Conservation (phyloP, 31 red algal species). For the Porphyra umbilicalis region DNA sequence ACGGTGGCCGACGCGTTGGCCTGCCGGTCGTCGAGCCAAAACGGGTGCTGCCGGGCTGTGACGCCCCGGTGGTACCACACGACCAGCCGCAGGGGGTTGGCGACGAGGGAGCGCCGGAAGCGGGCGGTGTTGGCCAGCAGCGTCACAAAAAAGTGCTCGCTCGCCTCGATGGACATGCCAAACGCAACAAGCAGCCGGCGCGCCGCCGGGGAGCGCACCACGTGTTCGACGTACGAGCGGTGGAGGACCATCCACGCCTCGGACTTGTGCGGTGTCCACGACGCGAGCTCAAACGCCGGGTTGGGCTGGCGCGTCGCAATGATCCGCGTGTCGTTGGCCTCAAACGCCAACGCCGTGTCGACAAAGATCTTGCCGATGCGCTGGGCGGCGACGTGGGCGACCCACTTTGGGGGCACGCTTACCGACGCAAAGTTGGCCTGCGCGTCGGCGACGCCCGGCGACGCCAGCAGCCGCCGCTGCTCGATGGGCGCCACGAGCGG, state of each 20-base stretch:
- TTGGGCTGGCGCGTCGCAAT: neutral
- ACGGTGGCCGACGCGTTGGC: neutral
- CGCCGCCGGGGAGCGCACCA: slow-evolving; percentile 35
- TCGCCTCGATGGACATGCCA: slow-evolving; percentile 40
- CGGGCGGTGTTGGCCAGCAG: slow-evolving; percentile 48
- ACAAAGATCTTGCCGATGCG: slow-evolving; percentile 34
- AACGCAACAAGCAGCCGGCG: slow-evolving; percentile 60
- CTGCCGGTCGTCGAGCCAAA: slow-evolving; percentile 30
- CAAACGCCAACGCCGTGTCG: slow-evolving; percentile 27
- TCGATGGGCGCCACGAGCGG: slow-evolving; percentile 31
- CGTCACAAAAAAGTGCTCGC: slow-evolving; percentile 81
- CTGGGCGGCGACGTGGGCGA: slow-evolving; percentile 11
- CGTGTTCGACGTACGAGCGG: slow-evolving; percentile 42
- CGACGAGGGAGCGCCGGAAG: slow-evolving; percentile 39
- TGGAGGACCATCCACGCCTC: slow-evolving; percentile 86
- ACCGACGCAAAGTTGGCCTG: slow-evolving; percentile 41
- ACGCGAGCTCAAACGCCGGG: neutral
- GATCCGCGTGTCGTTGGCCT: neutral
- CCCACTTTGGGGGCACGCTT: slow-evolving; percentile 24
- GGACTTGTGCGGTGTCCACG: slow-evolving; percentile 6
- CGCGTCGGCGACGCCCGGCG: neutral
- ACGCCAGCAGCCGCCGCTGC: slow-evolving; percentile 25
- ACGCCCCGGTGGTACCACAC: slow-evolving; percentile 59
- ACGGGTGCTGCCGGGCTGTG: slow-evolving; percentile 54
- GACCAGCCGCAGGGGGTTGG: slow-evolving; percentile 50